Conservation (phyloP, 148 eudicot species). For the Oxyria digyna region DNA sequence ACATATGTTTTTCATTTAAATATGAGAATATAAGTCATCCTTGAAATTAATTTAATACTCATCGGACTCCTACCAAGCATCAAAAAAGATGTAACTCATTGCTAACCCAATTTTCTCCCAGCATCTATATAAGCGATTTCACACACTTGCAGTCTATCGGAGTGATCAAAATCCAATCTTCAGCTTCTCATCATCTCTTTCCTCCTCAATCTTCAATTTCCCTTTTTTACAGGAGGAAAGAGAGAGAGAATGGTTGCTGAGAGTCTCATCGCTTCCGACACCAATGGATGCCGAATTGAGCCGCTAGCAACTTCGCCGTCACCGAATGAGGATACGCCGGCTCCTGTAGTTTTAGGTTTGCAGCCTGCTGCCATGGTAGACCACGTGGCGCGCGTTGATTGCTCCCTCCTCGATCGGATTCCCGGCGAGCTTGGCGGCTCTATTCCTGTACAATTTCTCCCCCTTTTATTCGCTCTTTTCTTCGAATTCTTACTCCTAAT, state of each 20-base stretch:
- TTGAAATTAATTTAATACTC: no score
- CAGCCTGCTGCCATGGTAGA: conserved; percentile 84
- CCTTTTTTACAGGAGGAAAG: neutral
- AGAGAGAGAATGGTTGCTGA: conserved; percentile 7
- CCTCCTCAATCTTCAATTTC: conserved; percentile 2
- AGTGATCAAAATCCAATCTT: neutral
- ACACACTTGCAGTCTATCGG: neutral
- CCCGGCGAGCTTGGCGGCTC: conserved; percentile 89
- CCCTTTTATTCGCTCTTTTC: neutral
- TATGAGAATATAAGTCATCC: no score
- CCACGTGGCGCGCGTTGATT: conserved; percentile 74
- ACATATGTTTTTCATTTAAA: no score
- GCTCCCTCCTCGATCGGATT: conserved; percentile 54
- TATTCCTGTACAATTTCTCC: conserved; percentile 39
- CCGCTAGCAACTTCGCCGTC: neutral
- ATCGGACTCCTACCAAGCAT: no score
- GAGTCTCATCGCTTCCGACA: neutral
- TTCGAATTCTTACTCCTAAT: neutral
- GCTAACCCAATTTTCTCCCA: no score
- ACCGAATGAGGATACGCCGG: neutral
- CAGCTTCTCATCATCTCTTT: neutral
- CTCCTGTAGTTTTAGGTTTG: conserved; percentile 34
- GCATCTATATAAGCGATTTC: conserved; percentile 1
- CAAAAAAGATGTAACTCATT: no score
- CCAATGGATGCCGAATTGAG: conserved; percentile 3